Evolutionary conservation across 2,329 filamentous ascomycete genomes (phyloP).

Genomic region (Fusarium sp.): DNA sequence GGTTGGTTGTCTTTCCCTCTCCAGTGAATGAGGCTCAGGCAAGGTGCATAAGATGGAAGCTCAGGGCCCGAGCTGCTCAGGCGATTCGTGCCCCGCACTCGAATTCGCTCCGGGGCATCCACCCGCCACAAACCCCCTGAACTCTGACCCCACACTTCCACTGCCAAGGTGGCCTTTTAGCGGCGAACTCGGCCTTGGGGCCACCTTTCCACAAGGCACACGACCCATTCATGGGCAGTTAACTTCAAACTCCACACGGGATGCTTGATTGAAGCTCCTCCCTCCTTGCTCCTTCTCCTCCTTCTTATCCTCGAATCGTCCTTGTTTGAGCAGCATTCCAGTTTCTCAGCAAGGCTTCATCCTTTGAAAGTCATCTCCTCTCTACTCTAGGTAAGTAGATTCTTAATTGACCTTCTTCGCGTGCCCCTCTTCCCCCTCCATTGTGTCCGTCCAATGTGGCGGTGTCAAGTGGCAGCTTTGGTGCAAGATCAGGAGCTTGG

Average conservation of each 20-base stretch:
- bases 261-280: slow-evolving; percentile 33
- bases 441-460: slow-evolving; percentile 10
- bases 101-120: slow-evolving; percentile 20
- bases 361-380: slow-evolving; percentile 2
- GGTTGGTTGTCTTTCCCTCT: background rate
- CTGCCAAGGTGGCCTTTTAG: slow-evolving; percentile 20
- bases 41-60: background rate
- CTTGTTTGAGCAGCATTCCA: slow-evolving; percentile 33
- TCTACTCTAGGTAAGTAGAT: slow-evolving; percentile 38
- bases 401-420: background rate
- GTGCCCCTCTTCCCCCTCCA: background rate
- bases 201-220: slow-evolving; percentile 51
- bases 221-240: slow-evolving; percentile 29
- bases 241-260: slow-evolving; percentile 29
- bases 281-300: slow-evolving; percentile 8
- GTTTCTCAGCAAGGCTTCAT: slow-evolving; percentile 37
- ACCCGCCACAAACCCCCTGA: slow-evolving; percentile 31
- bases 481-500: slow-evolving; percentile 15
- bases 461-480: slow-evolving; percentile 25
- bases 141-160: slow-evolving; percentile 39
- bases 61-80: slow-evolving; percentile 15
- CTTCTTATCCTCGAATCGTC: slow-evolving; percentile 22
- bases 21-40: background rate
- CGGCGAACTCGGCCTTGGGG: slow-evolving; percentile 42
- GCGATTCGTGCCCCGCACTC: slow-evolving; percentile 40